These are phyloP conservation scores for Neofusicoccum parvum DNA, from an alignment of 2,329 filamentous ascomycete species.

Conservation along the genomic window DNA sequence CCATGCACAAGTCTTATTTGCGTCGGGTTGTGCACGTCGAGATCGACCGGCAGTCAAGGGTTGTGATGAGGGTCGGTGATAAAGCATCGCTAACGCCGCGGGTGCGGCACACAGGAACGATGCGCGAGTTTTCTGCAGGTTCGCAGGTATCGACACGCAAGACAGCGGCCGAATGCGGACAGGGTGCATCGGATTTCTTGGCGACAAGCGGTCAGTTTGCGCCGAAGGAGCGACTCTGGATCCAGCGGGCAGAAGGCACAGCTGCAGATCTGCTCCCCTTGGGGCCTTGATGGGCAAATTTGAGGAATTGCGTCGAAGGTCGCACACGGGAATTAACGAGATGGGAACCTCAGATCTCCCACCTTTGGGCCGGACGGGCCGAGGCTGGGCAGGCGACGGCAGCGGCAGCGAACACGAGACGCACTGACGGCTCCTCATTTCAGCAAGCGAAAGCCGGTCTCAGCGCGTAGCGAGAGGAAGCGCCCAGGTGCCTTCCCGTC, in stretches of 20 bases:
- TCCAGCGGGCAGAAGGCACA: background rate
- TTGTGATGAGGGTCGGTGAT: background rate
- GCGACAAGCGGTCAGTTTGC: background rate
- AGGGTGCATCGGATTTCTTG: background rate
- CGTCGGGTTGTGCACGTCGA: background rate
- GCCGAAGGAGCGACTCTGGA: too few relatives aligned
- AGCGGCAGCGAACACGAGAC: slow-evolving; percentile 4
- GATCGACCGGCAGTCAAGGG: background rate
- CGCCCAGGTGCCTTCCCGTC: background rate
- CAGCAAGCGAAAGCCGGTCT: background rate
- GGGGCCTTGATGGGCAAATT: background rate
- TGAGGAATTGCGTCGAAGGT: background rate
- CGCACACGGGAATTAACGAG: background rate
- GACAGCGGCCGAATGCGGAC: background rate
- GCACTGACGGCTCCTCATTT: background rate
- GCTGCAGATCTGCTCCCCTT: background rate
- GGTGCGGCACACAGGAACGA: background rate
- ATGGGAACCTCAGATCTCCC: slow-evolving; percentile 6
- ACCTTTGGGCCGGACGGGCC: background rate
- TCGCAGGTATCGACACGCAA: background rate
- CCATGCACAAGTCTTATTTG: slow-evolving; percentile 2
- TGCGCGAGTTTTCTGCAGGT: background rate
- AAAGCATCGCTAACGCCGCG: background rate
- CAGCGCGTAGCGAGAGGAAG: background rate
- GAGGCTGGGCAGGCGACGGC: background rate